Evolutionary conservation across 1,284 basidiomycete species (phyloP).

Genomic region (Cryptococcus sp.): DNA sequence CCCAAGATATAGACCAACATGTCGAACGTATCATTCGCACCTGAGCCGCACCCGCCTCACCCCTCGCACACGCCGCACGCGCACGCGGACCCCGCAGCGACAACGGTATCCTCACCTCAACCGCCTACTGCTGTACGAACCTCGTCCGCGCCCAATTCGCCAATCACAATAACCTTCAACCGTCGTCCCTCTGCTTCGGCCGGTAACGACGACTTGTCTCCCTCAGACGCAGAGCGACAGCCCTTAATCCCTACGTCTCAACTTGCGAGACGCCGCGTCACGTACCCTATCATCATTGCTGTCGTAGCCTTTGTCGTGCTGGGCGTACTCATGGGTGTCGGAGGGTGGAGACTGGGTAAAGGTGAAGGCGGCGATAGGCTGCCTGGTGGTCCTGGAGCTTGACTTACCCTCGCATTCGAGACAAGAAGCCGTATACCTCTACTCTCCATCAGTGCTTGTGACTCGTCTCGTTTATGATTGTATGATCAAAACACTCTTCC

Average conservation of each 20-base stretch:
- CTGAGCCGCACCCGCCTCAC: conserved; percentile 20
- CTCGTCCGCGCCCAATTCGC: neutral
- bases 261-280: conserved; percentile 4
- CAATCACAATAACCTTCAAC: neutral
- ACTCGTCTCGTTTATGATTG: no score
- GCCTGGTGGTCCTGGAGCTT: conserved; percentile 29
- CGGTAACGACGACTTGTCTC: neutral
- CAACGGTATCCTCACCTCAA: neutral
- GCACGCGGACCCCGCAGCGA: neutral
- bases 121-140: neutral
- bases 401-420: no score
- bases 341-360: conserved; percentile 32
- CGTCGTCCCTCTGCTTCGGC: no score
- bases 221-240: conserved; percentile 29
- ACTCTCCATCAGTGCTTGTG: no score
- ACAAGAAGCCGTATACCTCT: no score
- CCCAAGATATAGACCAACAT: neutral
- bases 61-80: conserved; percentile 1
- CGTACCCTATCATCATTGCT: conserved; percentile 16
- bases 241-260: conserved; percentile 19
- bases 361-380: conserved; percentile 34
- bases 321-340: conserved; percentile 25
- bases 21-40: conserved; percentile 20
- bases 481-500: no score
- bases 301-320: conserved; percentile 9